Conservation (phyloP, 2,329 filamentous ascomycete genomes). For the Lojkania enalia region DNA sequence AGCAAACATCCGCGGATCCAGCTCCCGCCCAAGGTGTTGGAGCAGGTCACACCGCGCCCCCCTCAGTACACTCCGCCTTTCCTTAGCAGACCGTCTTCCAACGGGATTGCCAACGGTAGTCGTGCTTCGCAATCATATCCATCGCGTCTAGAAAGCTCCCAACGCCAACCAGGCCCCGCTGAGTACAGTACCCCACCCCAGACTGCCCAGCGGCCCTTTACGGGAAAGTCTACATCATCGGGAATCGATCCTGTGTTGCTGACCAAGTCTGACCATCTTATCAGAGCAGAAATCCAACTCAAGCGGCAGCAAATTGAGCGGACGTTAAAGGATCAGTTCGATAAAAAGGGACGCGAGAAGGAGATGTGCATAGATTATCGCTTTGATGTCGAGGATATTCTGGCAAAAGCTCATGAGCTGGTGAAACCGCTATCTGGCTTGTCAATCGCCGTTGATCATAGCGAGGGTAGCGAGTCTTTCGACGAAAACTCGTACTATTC, state of each 20-base stretch:
- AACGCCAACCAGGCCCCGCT: slow-evolving; percentile 25
- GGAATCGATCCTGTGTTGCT: slow-evolving; percentile 82
- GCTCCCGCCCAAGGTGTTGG: slow-evolving; percentile 58
- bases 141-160: slow-evolving; percentile 35
- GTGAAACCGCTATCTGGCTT: slow-evolving; percentile 70
- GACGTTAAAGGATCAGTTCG: slow-evolving; percentile 73
- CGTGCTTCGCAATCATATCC: slow-evolving; percentile 29
- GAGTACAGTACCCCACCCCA: slow-evolving; percentile 26
- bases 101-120: slow-evolving; percentile 34
- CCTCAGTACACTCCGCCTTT: slow-evolving; percentile 16
- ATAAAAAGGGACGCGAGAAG: slow-evolving; percentile 59
- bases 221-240: slow-evolving; percentile 56
- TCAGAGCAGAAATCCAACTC: slow-evolving; percentile 78
- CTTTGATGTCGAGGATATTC: slow-evolving; percentile 49
- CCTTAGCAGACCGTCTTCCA: slow-evolving; percentile 31
- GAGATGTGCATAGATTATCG: slow-evolving; percentile 50
- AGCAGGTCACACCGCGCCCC: slow-evolving; percentile 45
- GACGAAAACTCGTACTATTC: slow-evolving; percentile 97
- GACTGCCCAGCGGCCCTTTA: slow-evolving; percentile 35
- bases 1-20: slow-evolving; percentile 70
- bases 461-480: slow-evolving; percentile 76
- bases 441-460: slow-evolving; percentile 58
- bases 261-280: slow-evolving; percentile 81
- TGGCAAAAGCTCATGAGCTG: slow-evolving; percentile 66
- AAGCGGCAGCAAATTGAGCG: slow-evolving; percentile 83